Percentiles rank a stretch among this genome's conserved stretches.
Evolutionary conservation across 345 rosid species (phyloP).

Genomic region (Heritiera fomes): DNA sequence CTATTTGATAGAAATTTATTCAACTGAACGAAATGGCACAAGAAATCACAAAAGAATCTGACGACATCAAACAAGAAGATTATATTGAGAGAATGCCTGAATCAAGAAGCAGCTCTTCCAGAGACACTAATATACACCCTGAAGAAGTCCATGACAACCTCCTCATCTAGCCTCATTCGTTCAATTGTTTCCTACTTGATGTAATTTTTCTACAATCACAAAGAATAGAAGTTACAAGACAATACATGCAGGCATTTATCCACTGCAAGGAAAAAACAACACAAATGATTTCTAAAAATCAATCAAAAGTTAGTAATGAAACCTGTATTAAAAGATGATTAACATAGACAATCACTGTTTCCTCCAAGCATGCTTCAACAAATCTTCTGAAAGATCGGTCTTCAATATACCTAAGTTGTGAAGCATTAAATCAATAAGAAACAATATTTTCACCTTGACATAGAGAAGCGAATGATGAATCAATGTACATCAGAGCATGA

Average conservation of each 20-base stretch:
- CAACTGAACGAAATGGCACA: neutral
- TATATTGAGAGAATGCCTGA: neutral
- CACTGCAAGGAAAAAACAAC: conserved; percentile 1
- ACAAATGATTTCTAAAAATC: neutral
- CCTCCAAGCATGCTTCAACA: conserved; percentile 95
- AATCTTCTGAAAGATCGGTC: conserved; percentile 95
- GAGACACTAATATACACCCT: conserved; percentile 85
- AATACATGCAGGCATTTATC: conserved; percentile 17
- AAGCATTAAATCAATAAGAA: conserved; percentile 26
- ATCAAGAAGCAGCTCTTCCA: conserved; percentile 49
- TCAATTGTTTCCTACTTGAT: conserved; percentile 96
- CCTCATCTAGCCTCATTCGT: conserved; percentile 95
- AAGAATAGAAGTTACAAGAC: conserved; percentile 13
- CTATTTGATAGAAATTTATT: neutral
- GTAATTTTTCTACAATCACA: conserved; percentile 67
- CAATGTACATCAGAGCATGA: neutral
- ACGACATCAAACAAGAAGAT: neutral
- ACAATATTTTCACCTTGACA: conserved; percentile 7
- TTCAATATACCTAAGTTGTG: conserved; percentile 75
- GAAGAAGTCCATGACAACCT: conserved; percentile 92
- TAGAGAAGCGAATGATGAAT: neutral
- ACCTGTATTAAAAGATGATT: conserved; percentile 95
- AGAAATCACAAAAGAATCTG: neutral
- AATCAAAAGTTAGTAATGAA: neutral
- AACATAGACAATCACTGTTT: conserved; percentile 77